Conservation (phyloP, 768 basidiomycete species). For the Phlebiopsis gigantea region DNA sequence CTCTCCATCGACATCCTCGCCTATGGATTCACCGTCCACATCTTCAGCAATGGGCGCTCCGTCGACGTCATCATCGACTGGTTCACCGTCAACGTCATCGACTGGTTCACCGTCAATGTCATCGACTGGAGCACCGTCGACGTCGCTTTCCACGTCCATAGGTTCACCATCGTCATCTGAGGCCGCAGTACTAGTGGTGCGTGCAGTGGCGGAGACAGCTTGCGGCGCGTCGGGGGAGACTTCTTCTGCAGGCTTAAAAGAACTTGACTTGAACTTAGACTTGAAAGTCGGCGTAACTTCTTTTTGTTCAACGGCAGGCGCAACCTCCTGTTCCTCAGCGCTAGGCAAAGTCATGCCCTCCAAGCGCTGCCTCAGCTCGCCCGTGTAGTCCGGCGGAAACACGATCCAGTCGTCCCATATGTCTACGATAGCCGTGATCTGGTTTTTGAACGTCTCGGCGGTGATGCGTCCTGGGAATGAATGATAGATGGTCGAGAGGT, state of each 20-base stretch:
- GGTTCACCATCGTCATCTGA: constrained; percentile 34
- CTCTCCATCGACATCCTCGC: constrained; percentile 42
- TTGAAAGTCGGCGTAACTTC: constrained; percentile 30
- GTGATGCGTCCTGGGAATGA: constrained; percentile 96
- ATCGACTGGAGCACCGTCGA: constrained; percentile 44
- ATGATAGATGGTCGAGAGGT: constrained; percentile 89
- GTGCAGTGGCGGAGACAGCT: not conserved
- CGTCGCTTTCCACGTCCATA: constrained; percentile 43
- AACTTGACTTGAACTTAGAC: constrained; percentile 71
- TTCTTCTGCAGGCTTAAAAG: constrained; percentile 67
- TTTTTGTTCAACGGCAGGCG: constrained; percentile 23
- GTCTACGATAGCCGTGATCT: constrained; percentile 84
- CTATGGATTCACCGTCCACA: constrained; percentile 30
- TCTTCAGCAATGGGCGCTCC: constrained; percentile 41
- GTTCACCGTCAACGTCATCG: not conserved
- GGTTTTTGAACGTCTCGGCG: constrained; percentile 92
- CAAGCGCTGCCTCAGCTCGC: constrained; percentile 65
- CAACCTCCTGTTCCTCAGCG: constrained; percentile 19
- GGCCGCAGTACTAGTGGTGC: constrained; percentile 14
- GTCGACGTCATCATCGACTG: constrained; percentile 35
- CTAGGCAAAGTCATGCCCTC: constrained; percentile 47
- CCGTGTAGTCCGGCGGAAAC: constrained; percentile 82
- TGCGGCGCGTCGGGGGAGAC: constrained; percentile 11
- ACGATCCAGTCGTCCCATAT: constrained; percentile 99
- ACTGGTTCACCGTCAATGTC: constrained; percentile 48